A percentile compares a stretch with the other conserved stretches of the same genome.
These are phyloP conservation scores for Malus sylvestris DNA, from an alignment of 306 rosid genomes.

Conservation along the genomic window DNA sequence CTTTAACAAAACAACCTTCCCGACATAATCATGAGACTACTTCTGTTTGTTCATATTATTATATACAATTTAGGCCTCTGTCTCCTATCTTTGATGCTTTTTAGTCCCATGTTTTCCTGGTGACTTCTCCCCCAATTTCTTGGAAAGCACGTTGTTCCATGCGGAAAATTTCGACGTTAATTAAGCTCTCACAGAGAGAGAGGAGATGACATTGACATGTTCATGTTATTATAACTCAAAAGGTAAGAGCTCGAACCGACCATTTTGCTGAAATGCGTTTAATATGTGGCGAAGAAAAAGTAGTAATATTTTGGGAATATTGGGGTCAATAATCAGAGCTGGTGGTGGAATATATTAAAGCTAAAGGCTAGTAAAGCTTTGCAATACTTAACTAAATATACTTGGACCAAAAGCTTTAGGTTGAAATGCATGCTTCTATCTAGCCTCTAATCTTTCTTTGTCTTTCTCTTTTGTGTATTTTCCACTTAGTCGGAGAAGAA, in stretches of 20 bases:
- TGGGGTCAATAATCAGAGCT: constrained; percentile 1
- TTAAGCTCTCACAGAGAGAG: background rate
- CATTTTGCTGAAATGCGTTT: background rate
- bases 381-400: background rate
- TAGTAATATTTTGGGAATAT: background rate
- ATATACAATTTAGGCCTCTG: background rate
- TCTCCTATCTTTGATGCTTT: background rate
- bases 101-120: background rate
- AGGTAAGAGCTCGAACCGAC: constrained; percentile 32
- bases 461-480: background rate
- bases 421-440: background rate
- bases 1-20: background rate
- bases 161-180: background rate
- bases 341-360: constrained; percentile 9
- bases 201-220: background rate
- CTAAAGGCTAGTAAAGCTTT: background rate
- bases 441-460: background rate
- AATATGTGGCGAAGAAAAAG: background rate
- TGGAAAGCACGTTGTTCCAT: constrained; percentile 32
- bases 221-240: constrained; percentile 1
- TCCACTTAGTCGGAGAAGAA: constrained; percentile 2
- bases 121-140: constrained; percentile 23
- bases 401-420: background rate
- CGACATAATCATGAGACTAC: background rate
- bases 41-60: background rate